Conservation (phyloP, 192 early-diverging fungal genomes). For the Kappamyces sp. region DNA sequence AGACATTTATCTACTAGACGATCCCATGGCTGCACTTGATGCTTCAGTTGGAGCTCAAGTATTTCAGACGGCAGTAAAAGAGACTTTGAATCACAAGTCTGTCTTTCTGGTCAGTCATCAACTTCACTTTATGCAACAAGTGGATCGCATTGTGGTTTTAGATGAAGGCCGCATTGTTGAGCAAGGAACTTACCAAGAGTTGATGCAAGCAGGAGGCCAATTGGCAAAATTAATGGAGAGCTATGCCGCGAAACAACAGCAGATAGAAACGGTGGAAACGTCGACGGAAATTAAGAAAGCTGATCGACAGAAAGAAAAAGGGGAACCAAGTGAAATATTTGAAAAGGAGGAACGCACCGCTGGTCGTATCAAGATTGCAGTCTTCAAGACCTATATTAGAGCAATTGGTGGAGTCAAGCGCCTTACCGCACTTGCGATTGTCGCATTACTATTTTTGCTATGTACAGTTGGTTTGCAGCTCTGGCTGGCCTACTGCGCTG, state of each 20-base stretch:
- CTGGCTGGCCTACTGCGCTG: too few species aligned
- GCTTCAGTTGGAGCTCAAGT: conserved; percentile 56
- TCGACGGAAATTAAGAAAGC: conserved; percentile 55
- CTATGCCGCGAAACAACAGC: conserved; percentile 41
- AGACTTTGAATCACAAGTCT: conserved; percentile 61
- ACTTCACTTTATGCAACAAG: conserved; percentile 60
- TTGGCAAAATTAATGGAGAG: conserved; percentile 46
- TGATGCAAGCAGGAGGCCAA: conserved; percentile 43
- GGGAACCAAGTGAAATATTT: conserved; percentile 48
- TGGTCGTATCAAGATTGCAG: too few species aligned
- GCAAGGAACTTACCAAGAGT: conserved; percentile 46
- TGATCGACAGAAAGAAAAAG: conserved; percentile 35
- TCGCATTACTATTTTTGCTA: conserved; percentile 12
- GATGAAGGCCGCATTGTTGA: conserved; percentile 61
- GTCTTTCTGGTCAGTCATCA: conserved; percentile 73
- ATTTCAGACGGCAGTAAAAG: conserved; percentile 64
- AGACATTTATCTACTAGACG: conserved; percentile 49
- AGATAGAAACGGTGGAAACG: conserved; percentile 68
- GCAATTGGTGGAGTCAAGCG: conserved; percentile 31
- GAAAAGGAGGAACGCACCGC: not conserved
- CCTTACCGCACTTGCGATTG: too few species aligned
- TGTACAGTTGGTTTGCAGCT: too few species aligned
- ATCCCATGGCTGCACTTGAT: conserved; percentile 82
- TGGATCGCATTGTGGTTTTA: conserved; percentile 60
- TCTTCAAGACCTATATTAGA: conserved; percentile 19